Base-by-base conservation (phyloP, 768 basidiomycete genomes). In the Boletus pseudopeckii region DNA sequence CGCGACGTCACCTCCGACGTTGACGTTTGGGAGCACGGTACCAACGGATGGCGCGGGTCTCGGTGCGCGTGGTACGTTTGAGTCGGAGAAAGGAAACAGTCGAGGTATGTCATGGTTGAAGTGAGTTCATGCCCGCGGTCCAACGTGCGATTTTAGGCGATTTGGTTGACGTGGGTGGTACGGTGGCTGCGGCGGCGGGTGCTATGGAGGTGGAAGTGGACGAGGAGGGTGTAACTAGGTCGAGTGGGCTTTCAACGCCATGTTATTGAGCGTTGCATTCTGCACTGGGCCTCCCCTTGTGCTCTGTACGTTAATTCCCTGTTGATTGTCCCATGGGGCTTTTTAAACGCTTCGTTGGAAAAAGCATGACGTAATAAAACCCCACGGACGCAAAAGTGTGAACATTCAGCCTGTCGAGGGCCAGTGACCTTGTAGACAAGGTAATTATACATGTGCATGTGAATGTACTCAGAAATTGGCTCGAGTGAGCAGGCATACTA, bases 1-100 rank as follows among this genome's bases (percentile, higher is more conserved):
- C 13, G 63, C 63, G 0, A 56, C 22, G 13, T 7, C 43, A 4
- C 57, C 55, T 1, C 52, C 41, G 15, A 38, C 47, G 41, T 7
- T 54, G 49, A 46, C 53, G 15, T 36, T 55, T 20, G 54, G 36
- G 3, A 64, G 55, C 13, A 5, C 38, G 11, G 7, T 4, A 7
- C 53, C 49, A 7, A 30, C 30, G 7, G 34, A 10, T 9, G 30
- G 22, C 14, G 6, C n/a, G 24, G n/a, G 15, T 41, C 8, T 18
- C 20, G 14, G 24, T 17, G 28, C 15, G 5, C 46, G 17, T 3
- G 41, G 28, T 5, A n/a, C 1, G 24, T 20, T 36, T 0, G 34
- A 28, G 5, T 26, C 36, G 24, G 53, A 60, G 34, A 52, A 49
- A 24, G 20, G 26, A 38, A 10, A n/a, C 1, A 9, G 7, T 17